A percentile compares a stretch with the other conserved stretches of the same genome.
Evolutionary conservation across 2,329 filamentous ascomycete genomes (phyloP).

Genomic region (Fusarium keratoplasticum): DNA sequence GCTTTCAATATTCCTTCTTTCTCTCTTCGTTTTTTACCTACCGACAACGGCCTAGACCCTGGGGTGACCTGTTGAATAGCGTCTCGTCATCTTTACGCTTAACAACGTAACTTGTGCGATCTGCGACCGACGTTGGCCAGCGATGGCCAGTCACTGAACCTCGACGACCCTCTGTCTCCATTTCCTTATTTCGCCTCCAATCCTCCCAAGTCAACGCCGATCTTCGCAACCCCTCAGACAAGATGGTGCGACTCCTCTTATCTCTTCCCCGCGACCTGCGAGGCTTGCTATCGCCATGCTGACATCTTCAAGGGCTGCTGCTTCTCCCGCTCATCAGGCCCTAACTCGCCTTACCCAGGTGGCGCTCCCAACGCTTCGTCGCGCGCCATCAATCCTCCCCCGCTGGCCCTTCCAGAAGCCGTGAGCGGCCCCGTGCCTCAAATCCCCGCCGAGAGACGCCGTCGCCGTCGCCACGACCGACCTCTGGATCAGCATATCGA

Average conservation of each 20-base stretch:
- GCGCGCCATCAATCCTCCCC: constrained; percentile 63
- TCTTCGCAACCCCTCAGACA: constrained; percentile 23
- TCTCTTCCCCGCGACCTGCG: background rate
- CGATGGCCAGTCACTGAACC: constrained; percentile 38
- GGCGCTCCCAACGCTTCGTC: constrained; percentile 62
- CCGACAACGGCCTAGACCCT: background rate
- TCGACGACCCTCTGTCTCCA: constrained; percentile 23
- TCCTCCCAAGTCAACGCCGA: constrained; percentile 19
- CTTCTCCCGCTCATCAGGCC: constrained; percentile 63
- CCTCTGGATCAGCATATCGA: constrained; percentile 75
- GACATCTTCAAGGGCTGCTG: constrained; percentile 63
- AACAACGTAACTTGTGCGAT: constrained; percentile 4
- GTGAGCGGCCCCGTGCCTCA: constrained; percentile 36
- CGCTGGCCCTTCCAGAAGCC: constrained; percentile 48
- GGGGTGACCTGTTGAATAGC: background rate
- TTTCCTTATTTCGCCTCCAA: constrained; percentile 26
- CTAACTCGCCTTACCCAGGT: constrained; percentile 66
- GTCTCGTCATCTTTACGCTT: background rate
- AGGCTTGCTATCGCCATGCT: constrained; percentile 18
- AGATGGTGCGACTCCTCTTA: constrained; percentile 32
- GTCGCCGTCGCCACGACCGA: constrained; percentile 49
- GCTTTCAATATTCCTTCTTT: constrained; percentile 4
- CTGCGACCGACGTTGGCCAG: constrained; percentile 30
- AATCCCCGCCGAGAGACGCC: constrained; percentile 45
- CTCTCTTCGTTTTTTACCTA: background rate